These are phyloP conservation scores for Davidsoniella eucalypti DNA, from an alignment of 2,329 filamentous ascomycete species.

Conservation along the genomic window DNA sequence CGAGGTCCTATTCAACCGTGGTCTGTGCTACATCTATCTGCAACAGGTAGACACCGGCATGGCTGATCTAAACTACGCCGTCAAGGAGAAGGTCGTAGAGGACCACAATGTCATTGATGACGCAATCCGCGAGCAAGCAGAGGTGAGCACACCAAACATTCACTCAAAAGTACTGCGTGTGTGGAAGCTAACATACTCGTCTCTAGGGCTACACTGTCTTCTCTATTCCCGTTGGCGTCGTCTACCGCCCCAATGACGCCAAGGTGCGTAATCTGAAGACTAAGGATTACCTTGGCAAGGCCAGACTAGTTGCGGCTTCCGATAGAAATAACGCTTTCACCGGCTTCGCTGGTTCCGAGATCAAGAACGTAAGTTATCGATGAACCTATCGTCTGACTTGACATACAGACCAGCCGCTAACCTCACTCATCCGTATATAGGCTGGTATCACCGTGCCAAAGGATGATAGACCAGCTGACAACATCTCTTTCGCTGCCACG, in stretches of 20 bases:
- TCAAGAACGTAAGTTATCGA: constrained; percentile 45
- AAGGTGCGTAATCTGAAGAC: constrained; percentile 97
- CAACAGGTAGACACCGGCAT: constrained; percentile 81
- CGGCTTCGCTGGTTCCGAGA: constrained; percentile 63
- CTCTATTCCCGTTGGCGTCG: constrained; percentile 87
- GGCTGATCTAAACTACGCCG: constrained; percentile 77
- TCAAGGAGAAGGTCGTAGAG: constrained; percentile 88
- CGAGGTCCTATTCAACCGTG: constrained; percentile 93
- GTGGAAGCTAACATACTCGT: constrained; percentile 13
- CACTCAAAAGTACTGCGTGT: constrained; percentile 16
- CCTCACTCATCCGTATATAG: constrained; percentile 18
- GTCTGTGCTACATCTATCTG: constrained; percentile 92
- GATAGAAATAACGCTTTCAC: constrained; percentile 68
- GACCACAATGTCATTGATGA: constrained; percentile 98
- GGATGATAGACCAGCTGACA: constrained; percentile 70
- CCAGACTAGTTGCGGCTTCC: constrained; percentile 77
- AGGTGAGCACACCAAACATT: constrained; percentile 35
- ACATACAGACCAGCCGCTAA: constrained; percentile 1
- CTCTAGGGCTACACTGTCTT: constrained; percentile 88
- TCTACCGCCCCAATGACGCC: constrained; percentile 90
- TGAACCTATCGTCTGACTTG: not conserved
- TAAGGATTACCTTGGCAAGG: constrained; percentile 94
- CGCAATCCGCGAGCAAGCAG: constrained; percentile 80
- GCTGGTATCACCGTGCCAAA: constrained; percentile 37
- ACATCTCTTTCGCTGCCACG: constrained; percentile 79